Conservation (phyloP, 768 basidiomycete species). For the Pseudohyphozyma bogoriensis region DNA sequence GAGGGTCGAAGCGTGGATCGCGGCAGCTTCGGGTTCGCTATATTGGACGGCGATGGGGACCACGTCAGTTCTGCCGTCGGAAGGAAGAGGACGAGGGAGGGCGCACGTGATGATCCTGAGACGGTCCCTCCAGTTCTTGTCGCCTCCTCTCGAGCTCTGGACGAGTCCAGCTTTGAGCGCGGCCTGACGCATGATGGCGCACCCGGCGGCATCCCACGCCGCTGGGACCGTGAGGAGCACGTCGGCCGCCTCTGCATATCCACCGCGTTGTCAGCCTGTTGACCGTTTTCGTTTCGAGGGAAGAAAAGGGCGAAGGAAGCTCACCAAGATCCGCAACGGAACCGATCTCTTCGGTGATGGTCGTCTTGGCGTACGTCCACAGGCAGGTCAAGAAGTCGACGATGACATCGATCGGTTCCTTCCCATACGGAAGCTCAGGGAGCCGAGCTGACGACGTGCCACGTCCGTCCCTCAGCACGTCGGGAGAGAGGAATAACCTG, state of each 20-base stretch:
- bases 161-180: conserved; percentile 74
- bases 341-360: conserved; percentile 80
- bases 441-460: conserved; percentile 47
- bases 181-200: conserved; percentile 73
- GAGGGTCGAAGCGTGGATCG: conserved; percentile 74
- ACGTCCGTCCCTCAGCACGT: conserved; percentile 56
- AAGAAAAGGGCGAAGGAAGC: too few relatives aligned
- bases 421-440: conserved; percentile 59
- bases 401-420: conserved; percentile 66
- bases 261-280: neutral
- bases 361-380: conserved; percentile 78
- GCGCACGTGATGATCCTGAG: conserved; percentile 60
- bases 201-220: conserved; percentile 79
- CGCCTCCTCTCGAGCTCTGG: conserved; percentile 57
- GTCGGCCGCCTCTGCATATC: conserved; percentile 58
- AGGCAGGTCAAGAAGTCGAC: conserved; percentile 71
- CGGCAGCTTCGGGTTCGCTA: conserved; percentile 67
- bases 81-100: neutral
- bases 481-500: conserved; percentile 77
- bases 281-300: too few relatives aligned
- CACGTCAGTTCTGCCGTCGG: neutral
- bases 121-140: conserved; percentile 71
- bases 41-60: neutral
- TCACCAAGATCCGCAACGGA: conserved; percentile 72
- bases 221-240: conserved; percentile 81